phyloP scores from a whole-genome alignment of 1,284 basidiomycete species.

The Ceratobasidium theobromae region DNA sequence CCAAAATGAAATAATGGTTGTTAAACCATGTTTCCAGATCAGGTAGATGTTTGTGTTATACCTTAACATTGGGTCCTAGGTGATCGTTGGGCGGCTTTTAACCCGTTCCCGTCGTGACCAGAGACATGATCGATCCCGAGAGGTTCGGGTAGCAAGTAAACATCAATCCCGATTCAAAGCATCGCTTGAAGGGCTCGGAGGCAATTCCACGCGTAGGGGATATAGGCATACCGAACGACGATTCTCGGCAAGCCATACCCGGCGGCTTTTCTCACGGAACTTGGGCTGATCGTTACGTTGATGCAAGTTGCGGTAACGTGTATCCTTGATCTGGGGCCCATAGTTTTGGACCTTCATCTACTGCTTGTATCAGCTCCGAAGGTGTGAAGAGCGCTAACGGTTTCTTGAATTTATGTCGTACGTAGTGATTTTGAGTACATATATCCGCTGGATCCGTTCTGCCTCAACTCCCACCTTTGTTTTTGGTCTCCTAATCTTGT shows the following conservation, averaged over 20 bases:
- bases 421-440: constrained; percentile 30
- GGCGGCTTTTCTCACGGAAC: constrained; percentile 32
- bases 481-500: constrained; percentile 25
- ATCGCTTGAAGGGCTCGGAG: constrained; percentile 4
- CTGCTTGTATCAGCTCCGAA: constrained; percentile 26
- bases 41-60: background rate
- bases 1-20: background rate
- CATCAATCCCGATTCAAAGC: constrained; percentile 4
- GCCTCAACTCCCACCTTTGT: constrained; percentile 29
- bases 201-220: constrained; percentile 26
- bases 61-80: background rate
- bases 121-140: constrained; percentile 3
- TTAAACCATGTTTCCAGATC: background rate
- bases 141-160: constrained; percentile 10
- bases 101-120: background rate
- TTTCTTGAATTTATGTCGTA: constrained; percentile 32
- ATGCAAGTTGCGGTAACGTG: constrained; percentile 30
- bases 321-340: constrained; percentile 28
- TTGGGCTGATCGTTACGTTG: constrained; percentile 27
- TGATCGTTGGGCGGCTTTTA: background rate
- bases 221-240: constrained; percentile 16
- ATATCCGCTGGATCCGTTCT: constrained; percentile 29
- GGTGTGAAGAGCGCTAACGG: constrained; percentile 29
- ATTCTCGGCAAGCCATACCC: constrained; percentile 30
- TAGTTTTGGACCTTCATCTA: constrained; percentile 13